Conservation (phyloP, 1,284 basidiomycete species). For the Cutaneotrichosporon sp. region DNA sequence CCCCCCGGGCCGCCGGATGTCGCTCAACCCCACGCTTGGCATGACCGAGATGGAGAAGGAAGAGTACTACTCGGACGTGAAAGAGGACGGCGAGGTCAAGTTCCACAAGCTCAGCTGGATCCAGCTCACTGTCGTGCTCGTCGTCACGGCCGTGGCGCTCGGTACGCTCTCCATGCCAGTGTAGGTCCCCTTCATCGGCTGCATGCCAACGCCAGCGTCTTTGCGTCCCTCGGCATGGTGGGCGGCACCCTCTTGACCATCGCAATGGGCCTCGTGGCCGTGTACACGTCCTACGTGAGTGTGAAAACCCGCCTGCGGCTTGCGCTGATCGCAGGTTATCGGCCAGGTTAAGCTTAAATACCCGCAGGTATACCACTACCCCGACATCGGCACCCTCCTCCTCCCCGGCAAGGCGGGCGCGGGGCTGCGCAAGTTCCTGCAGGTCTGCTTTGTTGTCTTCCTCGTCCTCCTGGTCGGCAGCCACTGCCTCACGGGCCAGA, state of each 20-base stretch:
- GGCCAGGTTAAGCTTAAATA: slow-evolving; percentile 26
- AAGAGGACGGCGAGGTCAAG: slow-evolving; percentile 19
- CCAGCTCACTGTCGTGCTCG: slow-evolving; percentile 23
- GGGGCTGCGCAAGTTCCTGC: slow-evolving; percentile 9
- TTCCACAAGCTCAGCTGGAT: slow-evolving; percentile 25
- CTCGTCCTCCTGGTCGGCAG: slow-evolving; percentile 19
- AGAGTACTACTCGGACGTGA: slow-evolving; percentile 15
- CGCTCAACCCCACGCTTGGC: slow-evolving; percentile 4
- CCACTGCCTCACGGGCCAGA: slow-evolving; percentile 21
- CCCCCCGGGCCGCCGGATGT: neutral
- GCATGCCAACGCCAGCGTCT: slow-evolving; percentile 17
- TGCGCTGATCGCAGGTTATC: neutral
- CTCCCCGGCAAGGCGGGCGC: slow-evolving; percentile 5
- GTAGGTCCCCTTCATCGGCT: slow-evolving; percentile 9
- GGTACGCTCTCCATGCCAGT: slow-evolving; percentile 20
- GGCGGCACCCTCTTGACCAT: slow-evolving; percentile 20
- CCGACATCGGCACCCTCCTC: slow-evolving; percentile 18
- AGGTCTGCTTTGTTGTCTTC: slow-evolving; percentile 15
- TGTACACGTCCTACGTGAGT: slow-evolving; percentile 21
- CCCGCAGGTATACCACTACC: slow-evolving; percentile 22
- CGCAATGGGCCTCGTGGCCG: slow-evolving; percentile 17
- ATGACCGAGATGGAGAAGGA: slow-evolving; percentile 17
- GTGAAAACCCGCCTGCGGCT: neutral
- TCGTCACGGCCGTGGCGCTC: slow-evolving; percentile 22
- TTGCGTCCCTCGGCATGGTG: slow-evolving; percentile 21